Evolutionary conservation across 768 basidiomycete species (phyloP).

Genomic region (Pisolithus orientalis): DNA sequence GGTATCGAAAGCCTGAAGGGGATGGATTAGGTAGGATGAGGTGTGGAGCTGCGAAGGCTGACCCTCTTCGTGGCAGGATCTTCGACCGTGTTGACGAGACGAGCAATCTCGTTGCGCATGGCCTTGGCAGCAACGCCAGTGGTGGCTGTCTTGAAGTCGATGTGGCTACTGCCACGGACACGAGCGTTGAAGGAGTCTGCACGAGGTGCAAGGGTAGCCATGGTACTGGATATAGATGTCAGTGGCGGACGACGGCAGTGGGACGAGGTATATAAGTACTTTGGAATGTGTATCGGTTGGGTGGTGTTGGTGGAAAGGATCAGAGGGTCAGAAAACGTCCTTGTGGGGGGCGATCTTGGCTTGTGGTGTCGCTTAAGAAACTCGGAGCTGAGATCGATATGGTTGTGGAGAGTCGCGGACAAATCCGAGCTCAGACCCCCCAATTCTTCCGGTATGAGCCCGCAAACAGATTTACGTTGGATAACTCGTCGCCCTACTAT

Average conservation of each 20-base stretch:
- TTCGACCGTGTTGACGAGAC: slow-evolving; percentile 81
- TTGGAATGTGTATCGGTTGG: slow-evolving; percentile 50
- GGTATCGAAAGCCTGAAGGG: slow-evolving; percentile 55
- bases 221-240: slow-evolving; percentile 34
- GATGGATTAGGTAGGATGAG: slow-evolving; percentile 12
- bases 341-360: slow-evolving; percentile 37
- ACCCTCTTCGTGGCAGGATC: slow-evolving; percentile 83
- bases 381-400: slow-evolving; percentile 32
- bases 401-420: slow-evolving; percentile 26
- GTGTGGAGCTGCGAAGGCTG: slow-evolving; percentile 4
- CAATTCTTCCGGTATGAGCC: slow-evolving; percentile 27
- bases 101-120: slow-evolving; percentile 97
- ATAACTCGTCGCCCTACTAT: neutral
- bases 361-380: slow-evolving; percentile 61
- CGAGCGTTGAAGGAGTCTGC: slow-evolving; percentile 66
- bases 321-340: slow-evolving; percentile 45
- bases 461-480: slow-evolving; percentile 19
- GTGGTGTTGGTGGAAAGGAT: slow-evolving; percentile 61
- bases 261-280: slow-evolving; percentile 31
- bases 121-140: slow-evolving; percentile 91
- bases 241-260: slow-evolving; percentile 5
- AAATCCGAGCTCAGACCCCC: slow-evolving; percentile 25
- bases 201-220: slow-evolving; percentile 52
- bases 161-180: slow-evolving; percentile 70
- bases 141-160: slow-evolving; percentile 97